Evolutionary conservation across 495 filamentous ascomycete species (phyloP).

Genomic region (Aspergillus kassunensis): DNA sequence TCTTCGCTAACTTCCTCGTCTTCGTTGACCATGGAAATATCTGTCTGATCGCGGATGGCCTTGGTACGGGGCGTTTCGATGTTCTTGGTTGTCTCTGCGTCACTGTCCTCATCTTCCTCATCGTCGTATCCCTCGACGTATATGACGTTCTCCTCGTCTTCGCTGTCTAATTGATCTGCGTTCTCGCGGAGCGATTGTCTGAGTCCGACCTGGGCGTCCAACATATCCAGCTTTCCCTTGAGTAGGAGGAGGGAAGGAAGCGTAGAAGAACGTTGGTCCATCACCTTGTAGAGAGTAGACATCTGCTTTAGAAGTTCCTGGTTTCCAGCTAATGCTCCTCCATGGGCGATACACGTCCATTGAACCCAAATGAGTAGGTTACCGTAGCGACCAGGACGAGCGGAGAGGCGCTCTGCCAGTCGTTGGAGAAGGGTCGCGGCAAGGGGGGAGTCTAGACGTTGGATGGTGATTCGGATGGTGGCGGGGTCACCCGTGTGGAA

Average conservation of each 20-base stretch:
- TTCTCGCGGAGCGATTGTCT: constrained; percentile 56
- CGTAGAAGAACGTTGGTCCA: constrained; percentile 78
- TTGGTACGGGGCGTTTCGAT: constrained; percentile 33
- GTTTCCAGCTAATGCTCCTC: constrained; percentile 82
- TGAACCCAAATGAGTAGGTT: constrained; percentile 95
- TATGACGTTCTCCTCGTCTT: constrained; percentile 72
- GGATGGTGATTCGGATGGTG: constrained; percentile 81
- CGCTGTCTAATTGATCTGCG: constrained; percentile 52
- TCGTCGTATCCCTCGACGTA: constrained; percentile 78
- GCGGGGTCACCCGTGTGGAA: constrained; percentile 70
- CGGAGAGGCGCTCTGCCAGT: constrained; percentile 81
- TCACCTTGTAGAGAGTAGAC: constrained; percentile 70
- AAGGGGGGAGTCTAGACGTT: constrained; percentile 79
- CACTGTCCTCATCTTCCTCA: constrained; percentile 46
- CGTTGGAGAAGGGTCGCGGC: constrained; percentile 73
- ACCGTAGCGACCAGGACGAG: constrained; percentile 81
- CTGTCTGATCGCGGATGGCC: constrained; percentile 39
- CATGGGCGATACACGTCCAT: constrained; percentile 92
- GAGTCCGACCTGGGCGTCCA: constrained; percentile 79
- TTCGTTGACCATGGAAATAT: constrained; percentile 45
- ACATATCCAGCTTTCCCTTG: constrained; percentile 89
- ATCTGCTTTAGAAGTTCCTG: constrained; percentile 73
- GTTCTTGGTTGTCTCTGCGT: constrained; percentile 28
- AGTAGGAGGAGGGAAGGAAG: constrained; percentile 80
- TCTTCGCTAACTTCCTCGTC: constrained; percentile 25